These are phyloP conservation scores for Scytalidium sp. DNA, from an alignment of 2,329 filamentous ascomycete genomes.

Conservation along the genomic window DNA sequence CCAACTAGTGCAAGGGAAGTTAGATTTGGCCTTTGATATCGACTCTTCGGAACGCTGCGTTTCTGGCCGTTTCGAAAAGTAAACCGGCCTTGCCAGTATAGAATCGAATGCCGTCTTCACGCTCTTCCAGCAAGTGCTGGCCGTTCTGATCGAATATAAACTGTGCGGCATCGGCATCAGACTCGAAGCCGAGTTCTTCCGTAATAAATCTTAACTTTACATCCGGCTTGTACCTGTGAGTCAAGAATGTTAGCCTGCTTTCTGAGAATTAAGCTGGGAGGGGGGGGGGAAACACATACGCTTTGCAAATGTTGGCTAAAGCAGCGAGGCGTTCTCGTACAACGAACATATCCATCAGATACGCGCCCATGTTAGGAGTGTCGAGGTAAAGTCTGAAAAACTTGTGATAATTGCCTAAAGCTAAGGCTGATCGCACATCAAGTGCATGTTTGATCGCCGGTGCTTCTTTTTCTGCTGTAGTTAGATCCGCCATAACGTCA, in stretches of 20 bases:
- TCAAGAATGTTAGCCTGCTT: constrained; percentile 42
- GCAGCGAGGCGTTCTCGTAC: constrained; percentile 88
- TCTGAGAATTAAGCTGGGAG: neutral
- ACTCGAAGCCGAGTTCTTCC: constrained; percentile 94
- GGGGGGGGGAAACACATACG: constrained; percentile 61
- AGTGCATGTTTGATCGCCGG: constrained; percentile 85
- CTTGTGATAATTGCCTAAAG: constrained; percentile 92
- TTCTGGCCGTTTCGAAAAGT: constrained; percentile 72
- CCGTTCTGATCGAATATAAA: constrained; percentile 83
- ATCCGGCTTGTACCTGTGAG: constrained; percentile 80
- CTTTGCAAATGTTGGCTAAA: constrained; percentile 88
- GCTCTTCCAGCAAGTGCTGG: constrained; percentile 73
- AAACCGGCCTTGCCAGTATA: constrained; percentile 68
- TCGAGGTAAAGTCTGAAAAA: constrained; percentile 96
- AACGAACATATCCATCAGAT: constrained; percentile 99
- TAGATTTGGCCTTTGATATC: constrained; percentile 97
- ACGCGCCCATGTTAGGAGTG: constrained; percentile 94
- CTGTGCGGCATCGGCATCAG: constrained; percentile 83
- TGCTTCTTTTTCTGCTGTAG: constrained; percentile 89
- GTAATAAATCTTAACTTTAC: constrained; percentile 88
- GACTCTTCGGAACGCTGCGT: constrained; percentile 76
- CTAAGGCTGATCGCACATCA: constrained; percentile 84
- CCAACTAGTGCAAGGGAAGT: constrained; percentile 12
- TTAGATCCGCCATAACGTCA: constrained; percentile 98
- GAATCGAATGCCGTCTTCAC: constrained; percentile 69